Conservation (phyloP, 305 asterid genomes). For the Caryopteris hybrid region DNA sequence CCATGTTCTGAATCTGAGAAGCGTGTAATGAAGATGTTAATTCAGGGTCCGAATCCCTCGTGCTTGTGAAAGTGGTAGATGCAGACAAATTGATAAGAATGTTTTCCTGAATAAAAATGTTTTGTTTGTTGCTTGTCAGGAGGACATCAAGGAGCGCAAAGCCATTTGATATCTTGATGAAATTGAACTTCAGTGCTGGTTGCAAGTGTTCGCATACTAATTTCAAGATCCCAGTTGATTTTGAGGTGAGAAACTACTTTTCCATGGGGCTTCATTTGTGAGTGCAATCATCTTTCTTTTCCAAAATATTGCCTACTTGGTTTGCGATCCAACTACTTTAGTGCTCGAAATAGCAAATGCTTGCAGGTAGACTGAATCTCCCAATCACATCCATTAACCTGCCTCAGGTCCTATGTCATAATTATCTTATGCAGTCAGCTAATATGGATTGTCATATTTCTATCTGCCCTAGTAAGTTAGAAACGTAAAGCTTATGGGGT, state of each 20-base stretch:
- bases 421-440: no score
- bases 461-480: no score
- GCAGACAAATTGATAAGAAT: background rate
- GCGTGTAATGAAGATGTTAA: background rate
- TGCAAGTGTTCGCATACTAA: slow-evolving; percentile 60
- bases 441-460: no score
- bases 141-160: slow-evolving; percentile 53
- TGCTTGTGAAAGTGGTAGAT: background rate
- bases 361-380: no score
- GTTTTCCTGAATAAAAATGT: background rate
- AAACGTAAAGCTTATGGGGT: no score
- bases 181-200: slow-evolving; percentile 68
- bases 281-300: background rate
- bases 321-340: background rate
- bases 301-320: background rate
- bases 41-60: background rate
- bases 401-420: no score
- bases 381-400: no score
- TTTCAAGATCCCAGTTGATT: slow-evolving; percentile 67
- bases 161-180: slow-evolving; percentile 56
- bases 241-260: slow-evolving; percentile 47
- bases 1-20: no score
- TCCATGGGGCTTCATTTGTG: background rate
- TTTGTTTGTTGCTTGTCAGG: slow-evolving; percentile 38
- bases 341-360: background rate